Conservation (phyloP, 2,329 filamentous ascomycete species). For the Aureobasidium lini region DNA sequence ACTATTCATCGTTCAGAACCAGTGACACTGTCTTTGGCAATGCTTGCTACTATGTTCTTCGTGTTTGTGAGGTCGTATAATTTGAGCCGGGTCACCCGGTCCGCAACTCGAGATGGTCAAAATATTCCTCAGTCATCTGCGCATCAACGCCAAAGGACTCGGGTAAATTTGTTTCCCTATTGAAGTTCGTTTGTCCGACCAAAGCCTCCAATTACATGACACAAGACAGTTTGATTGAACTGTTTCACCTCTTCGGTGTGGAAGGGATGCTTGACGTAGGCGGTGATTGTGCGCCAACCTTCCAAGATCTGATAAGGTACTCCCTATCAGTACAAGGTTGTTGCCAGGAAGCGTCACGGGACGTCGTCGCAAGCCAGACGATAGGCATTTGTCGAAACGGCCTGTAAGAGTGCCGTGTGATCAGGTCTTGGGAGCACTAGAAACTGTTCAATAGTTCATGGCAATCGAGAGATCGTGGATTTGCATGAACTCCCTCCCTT, state of each 20-base stretch:
- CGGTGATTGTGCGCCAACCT: neutral
- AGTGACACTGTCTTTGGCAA: no score
- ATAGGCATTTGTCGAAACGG: constrained; percentile 1
- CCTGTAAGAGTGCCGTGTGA: neutral
- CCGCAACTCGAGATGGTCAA: no score
- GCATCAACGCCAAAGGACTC: no score
- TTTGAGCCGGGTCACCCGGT: neutral
- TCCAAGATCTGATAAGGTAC: neutral
- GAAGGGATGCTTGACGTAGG: neutral
- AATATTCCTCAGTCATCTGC: no score
- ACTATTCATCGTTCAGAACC: no score
- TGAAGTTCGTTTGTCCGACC: no score
- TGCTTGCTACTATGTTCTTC: neutral
- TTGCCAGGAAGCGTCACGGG: neutral
- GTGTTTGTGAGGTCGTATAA: neutral
- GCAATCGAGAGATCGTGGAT: neutral
- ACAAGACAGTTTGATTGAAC: neutral
- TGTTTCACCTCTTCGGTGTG: neutral
- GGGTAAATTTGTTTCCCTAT: no score
- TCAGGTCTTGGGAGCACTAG: neutral
- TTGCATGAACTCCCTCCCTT: neutral
- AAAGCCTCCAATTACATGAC: no score
- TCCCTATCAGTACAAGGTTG: neutral
- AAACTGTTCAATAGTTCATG: neutral
- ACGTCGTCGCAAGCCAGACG: neutral